These are phyloP conservation scores for Artemisia argyi DNA, from an alignment of 129 eudicot species.

Conservation along the genomic window DNA sequence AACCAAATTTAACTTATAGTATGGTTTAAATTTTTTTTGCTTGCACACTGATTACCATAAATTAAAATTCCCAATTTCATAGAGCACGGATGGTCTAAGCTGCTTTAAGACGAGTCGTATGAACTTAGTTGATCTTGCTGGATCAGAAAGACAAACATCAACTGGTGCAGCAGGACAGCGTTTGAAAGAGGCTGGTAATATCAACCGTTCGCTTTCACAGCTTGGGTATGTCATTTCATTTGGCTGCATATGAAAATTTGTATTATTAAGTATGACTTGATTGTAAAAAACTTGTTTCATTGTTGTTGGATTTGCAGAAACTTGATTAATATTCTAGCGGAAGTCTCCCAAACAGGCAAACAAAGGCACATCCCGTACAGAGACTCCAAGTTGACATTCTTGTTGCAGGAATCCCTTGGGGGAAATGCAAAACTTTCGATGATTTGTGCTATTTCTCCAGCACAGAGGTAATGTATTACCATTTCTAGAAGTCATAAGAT, in stretches of 20 bases:
- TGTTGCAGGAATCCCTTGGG: slow-evolving; percentile 97
- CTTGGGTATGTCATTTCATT: slow-evolving; percentile 68
- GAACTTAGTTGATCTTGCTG: slow-evolving; percentile 97
- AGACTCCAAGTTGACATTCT: slow-evolving; percentile 92
- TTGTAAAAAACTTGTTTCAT: not conserved
- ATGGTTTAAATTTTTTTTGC: not conserved
- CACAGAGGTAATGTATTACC: slow-evolving; percentile 53
- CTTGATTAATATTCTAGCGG: slow-evolving; percentile 89
- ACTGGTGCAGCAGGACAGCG: slow-evolving; percentile 99
- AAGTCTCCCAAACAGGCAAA: slow-evolving; percentile 96
- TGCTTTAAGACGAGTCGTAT: slow-evolving; percentile 84
- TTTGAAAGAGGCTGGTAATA: slow-evolving; percentile 97
- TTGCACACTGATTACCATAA: not conserved
- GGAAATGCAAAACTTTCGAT: slow-evolving; percentile 95
- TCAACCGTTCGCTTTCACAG: slow-evolving; percentile 98
- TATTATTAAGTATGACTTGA: not conserved
- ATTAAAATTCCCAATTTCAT: slow-evolving; percentile 13
- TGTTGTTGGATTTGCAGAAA: slow-evolving; percentile 54
- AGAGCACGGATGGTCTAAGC: slow-evolving; percentile 87
- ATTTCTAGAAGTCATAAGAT: not conserved
- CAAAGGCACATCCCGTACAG: slow-evolving; percentile 96
- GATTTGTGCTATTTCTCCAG: slow-evolving; percentile 96
- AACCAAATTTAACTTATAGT: not conserved
- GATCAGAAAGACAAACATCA: slow-evolving; percentile 94
- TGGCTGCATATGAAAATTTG: slow-evolving; percentile 1